Evolutionary conservation across 768 basidiomycete species (phyloP), one percentile per base, ranked within the genome.

Genomic region (Tylopilus cervinicoccineus): DNA sequence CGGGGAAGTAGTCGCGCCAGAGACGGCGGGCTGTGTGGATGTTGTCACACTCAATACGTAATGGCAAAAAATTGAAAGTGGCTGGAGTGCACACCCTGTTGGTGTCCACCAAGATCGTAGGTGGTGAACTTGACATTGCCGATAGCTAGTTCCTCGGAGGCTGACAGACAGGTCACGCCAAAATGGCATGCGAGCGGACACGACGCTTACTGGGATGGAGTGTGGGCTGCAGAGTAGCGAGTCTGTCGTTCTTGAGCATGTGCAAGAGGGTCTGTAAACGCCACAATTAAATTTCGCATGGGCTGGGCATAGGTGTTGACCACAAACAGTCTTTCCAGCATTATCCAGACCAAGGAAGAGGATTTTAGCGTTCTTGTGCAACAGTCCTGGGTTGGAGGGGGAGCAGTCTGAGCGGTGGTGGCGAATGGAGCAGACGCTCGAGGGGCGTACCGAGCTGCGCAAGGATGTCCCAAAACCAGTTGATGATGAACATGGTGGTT

Each of bases 1-100:
- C 96, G 42, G 96, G 96, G 84, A 99, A 98, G 75, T 98, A 99
- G 71, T 99, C 94, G 50, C 93, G 84, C 96, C 96, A 99, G 67
- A 98, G 86, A 58, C 96, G 91, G 58, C 96, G 94, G 45, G 96
- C 96, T 83, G 60, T 17, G 32, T 23, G 23, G 22, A 36, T 34
- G 26, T 31, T 24, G 47, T 36, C 31, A 46, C 12, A 11, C 4
- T 34, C 3, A 24, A 36, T 32, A 45, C 23, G n/a, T 41, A 20
- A 42, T 22, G 9, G 27, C 4, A 8, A 38, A 20, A 46, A 33
- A 17, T 17, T 33, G 33, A 13, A 6, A 31, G 7, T 20, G 13
- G 33, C 31, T 31, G 26, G 38, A 29, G 7, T 20, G 63, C 75
- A 51, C 47, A 92, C 93, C 93, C 68, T 97, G 95, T 68, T 88